phyloP scores from a whole-genome alignment of 1,284 basidiomycete genomes.

The Ganoderma sp. region DNA sequence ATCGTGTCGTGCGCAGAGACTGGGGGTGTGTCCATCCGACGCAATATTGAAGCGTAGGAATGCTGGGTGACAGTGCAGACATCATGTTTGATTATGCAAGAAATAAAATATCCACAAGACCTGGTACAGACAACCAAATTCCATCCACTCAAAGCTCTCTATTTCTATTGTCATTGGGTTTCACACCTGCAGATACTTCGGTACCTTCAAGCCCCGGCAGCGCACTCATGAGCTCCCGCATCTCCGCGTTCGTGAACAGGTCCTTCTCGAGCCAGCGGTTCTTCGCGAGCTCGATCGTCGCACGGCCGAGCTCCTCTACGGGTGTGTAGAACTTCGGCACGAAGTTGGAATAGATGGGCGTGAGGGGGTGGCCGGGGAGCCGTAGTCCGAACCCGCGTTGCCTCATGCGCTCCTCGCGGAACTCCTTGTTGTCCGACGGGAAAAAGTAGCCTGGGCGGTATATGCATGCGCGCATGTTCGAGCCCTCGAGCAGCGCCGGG shows the following conservation, averaged over 20 bases:
- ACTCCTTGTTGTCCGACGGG: constrained; percentile 34
- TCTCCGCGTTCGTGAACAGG: constrained; percentile 34
- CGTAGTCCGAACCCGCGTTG: constrained; percentile 34
- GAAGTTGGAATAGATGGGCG: constrained; percentile 25
- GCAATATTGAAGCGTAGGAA: background rate
- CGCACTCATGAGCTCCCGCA: constrained; percentile 32
- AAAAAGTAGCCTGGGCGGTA: constrained; percentile 43
- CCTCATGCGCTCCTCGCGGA: constrained; percentile 38
- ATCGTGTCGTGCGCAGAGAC: background rate
- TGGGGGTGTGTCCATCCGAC: background rate
- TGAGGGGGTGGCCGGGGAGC: constrained; percentile 26
- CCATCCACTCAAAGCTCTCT: background rate
- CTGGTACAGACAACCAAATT: background rate
- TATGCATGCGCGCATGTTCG: constrained; percentile 35
- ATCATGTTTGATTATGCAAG: background rate
- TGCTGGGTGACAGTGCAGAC: background rate
- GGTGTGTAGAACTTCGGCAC: constrained; percentile 33
- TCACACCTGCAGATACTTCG: background rate
- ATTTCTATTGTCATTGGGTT: too few relatives aligned
- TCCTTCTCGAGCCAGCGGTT: constrained; percentile 39
- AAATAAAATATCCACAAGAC: background rate
- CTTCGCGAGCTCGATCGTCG: constrained; percentile 41
- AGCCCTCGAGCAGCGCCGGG: constrained; percentile 31
- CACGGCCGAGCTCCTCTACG: constrained; percentile 35
- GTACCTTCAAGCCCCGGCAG: background rate